Percentiles rank a stretch among this genome's conserved stretches.
phyloP scores from a whole-genome alignment of 116 monocot genomes.

The Cymodocea nodosa region DNA sequence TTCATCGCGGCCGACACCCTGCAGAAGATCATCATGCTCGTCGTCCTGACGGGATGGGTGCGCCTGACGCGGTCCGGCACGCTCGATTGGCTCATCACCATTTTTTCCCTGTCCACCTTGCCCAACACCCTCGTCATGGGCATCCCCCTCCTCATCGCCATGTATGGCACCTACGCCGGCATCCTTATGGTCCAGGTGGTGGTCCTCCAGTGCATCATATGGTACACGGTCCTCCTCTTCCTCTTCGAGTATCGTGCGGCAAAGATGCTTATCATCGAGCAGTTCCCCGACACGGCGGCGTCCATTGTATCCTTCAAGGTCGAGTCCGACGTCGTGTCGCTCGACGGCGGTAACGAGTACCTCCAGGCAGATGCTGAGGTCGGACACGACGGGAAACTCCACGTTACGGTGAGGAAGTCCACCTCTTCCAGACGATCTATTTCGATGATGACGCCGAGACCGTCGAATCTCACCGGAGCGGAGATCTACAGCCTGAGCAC shows the following conservation, averaged over 20 bases:
- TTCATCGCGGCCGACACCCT: constrained; percentile 78
- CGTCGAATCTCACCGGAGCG: constrained; percentile 76
- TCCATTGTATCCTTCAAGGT: constrained; percentile 61
- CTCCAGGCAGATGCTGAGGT: constrained; percentile 56
- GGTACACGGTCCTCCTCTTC: constrained; percentile 81
- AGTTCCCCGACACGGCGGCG: constrained; percentile 65
- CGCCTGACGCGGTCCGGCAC: constrained; percentile 20
- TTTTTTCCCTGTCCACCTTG: constrained; percentile 72
- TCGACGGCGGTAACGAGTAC: constrained; percentile 46
- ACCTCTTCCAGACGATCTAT: constrained; percentile 51
- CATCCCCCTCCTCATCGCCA: constrained; percentile 76
- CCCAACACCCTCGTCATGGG: constrained; percentile 93
- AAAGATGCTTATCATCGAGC: constrained; percentile 52
- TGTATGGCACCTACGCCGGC: constrained; percentile 66
- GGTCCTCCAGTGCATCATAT: constrained; percentile 87
- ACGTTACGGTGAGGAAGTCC: constrained; percentile 62
- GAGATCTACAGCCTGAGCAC: constrained; percentile 77
- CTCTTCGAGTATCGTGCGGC: constrained; percentile 88
- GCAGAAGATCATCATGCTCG: constrained; percentile 64
- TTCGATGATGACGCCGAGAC: constrained; percentile 53
- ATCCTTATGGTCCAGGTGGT: constrained; percentile 73
- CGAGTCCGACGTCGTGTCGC: constrained; percentile 66
- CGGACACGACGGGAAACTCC: constrained; percentile 64
- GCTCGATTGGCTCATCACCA: constrained; percentile 70
- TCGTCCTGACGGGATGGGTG: constrained; percentile 41